A percentile compares a stretch with the other conserved stretches of the same genome.
Evolutionary conservation across 768 basidiomycete genomes (phyloP).

Genomic region (Mycena filopes): DNA sequence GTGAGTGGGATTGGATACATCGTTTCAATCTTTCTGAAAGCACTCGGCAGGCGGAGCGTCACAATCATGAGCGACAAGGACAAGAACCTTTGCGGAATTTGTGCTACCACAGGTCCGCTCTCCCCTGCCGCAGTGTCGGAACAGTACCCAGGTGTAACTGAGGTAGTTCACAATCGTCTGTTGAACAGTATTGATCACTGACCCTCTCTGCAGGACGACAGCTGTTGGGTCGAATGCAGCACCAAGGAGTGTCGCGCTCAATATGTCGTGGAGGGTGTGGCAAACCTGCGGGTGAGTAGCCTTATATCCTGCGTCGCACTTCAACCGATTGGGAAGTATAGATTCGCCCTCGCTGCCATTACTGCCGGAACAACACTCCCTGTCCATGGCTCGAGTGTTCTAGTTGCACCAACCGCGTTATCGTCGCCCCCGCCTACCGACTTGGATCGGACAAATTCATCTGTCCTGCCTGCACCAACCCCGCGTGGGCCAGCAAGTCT

Average conservation of each 20-base stretch:
- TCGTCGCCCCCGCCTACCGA: conserved; percentile 34
- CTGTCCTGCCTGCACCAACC: conserved; percentile 36
- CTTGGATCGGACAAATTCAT: conserved; percentile 20
- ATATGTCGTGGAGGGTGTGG: conserved; percentile 36
- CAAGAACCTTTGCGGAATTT: conserved; percentile 34
- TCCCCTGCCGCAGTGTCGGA: not conserved
- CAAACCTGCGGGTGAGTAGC: conserved; percentile 18
- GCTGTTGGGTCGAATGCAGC: conserved; percentile 42
- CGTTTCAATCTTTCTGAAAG: not conserved
- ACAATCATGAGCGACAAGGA: conserved; percentile 39
- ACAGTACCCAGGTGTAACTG: conserved; percentile 26
- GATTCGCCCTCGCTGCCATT: conserved; percentile 41
- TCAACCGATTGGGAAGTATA: conserved; percentile 3
- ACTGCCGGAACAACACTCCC: conserved; percentile 37
- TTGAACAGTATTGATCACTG: not conserved
- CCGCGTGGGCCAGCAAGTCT: conserved; percentile 15
- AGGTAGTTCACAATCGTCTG: conserved; percentile 7
- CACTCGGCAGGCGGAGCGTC: conserved; percentile 34
- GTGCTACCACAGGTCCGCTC: conserved; percentile 23
- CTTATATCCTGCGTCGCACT: not conserved
- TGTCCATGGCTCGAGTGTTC: conserved; percentile 40
- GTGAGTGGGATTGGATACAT: conserved; percentile 11
- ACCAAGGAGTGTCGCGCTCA: conserved; percentile 37
- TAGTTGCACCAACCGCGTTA: conserved; percentile 38
- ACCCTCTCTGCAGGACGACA: conserved; percentile 23